Percentiles rank a stretch among this genome's conserved stretches.
Conservation (phyloP, 2,329 filamentous ascomycete genomes). For the Fusarium tricinctum region DNA sequence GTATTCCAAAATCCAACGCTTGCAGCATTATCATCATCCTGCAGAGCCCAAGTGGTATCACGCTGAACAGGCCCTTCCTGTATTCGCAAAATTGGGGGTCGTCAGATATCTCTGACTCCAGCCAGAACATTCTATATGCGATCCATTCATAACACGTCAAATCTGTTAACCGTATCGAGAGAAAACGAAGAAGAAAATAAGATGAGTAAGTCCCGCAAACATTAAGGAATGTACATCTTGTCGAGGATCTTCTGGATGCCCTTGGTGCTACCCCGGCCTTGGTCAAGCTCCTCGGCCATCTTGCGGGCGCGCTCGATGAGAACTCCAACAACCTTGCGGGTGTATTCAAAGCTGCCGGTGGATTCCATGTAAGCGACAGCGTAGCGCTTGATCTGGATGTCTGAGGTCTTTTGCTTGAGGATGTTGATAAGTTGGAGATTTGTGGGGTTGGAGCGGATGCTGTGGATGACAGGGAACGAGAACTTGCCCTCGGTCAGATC, state of each 20-base stretch:
- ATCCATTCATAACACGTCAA: conserved; percentile 46
- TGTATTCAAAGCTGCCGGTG: conserved; percentile 92
- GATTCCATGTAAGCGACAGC: conserved; percentile 92
- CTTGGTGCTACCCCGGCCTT: conserved; percentile 67
- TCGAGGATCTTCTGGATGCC: conserved; percentile 77
- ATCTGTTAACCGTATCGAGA: conserved; percentile 21
- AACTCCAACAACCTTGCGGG: conserved; percentile 74
- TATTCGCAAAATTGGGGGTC: conserved; percentile 24
- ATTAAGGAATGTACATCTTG: conserved; percentile 65
- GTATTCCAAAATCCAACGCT: conserved; percentile 25
- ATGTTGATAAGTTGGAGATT: conserved; percentile 92
- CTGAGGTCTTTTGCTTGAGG: conserved; percentile 86
- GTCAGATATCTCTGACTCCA: conserved; percentile 36
- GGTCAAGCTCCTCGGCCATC: conserved; percentile 75
- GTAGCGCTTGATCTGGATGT: conserved; percentile 91
- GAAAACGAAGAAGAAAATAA: conserved; percentile 1
- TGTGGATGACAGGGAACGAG: conserved; percentile 94
- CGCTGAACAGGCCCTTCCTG: conserved; percentile 22
- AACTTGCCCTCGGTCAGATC: conserved; percentile 98
- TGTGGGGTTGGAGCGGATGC: conserved; percentile 80
- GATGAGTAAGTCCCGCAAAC: neutral
- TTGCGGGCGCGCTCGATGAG: conserved; percentile 74
- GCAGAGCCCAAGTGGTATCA: conserved; percentile 38
- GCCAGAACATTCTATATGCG: conserved; percentile 47
- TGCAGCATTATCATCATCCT: conserved; percentile 8